Conservation (phyloP, 352 stramenopile species). For the Phytophthora multivora region DNA sequence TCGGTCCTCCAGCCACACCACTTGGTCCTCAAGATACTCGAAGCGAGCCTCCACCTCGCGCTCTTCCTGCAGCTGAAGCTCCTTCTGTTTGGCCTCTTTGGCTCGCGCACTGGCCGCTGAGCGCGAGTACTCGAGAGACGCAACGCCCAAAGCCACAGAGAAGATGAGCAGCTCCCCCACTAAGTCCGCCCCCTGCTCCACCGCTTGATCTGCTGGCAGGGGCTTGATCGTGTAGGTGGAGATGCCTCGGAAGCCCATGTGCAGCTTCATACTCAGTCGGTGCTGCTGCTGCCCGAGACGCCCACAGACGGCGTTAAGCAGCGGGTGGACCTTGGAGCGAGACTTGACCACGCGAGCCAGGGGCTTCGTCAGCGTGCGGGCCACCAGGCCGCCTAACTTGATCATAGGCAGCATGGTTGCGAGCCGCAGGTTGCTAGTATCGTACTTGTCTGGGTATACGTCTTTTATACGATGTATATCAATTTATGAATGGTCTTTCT, state of each 20-base stretch:
- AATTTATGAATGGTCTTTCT: too few relatives aligned
- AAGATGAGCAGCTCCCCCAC: constrained; percentile 84
- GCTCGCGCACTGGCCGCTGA: constrained; percentile 54
- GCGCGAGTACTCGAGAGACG: constrained; percentile 80
- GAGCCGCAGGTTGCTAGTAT: constrained; percentile 1
- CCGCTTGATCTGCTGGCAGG: constrained; percentile 67
- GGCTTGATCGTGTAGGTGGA: constrained; percentile 83
- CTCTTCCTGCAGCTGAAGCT: constrained; percentile 52
- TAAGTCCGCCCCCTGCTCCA: constrained; percentile 79
- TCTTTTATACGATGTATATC: too few relatives aligned
- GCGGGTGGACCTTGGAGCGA: constrained; percentile 81
- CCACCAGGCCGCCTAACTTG: constrained; percentile 82
- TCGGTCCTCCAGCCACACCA: constrained; percentile 53
- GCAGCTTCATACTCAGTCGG: constrained; percentile 62
- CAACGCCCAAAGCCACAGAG: constrained; percentile 68
- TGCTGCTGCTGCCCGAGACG: constrained; percentile 73
- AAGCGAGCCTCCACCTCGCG: constrained; percentile 54
- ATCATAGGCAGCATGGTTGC: constrained; percentile 72
- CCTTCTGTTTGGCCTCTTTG: constrained; percentile 64
- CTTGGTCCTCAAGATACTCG: constrained; percentile 49
- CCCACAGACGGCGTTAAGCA: constrained; percentile 65
- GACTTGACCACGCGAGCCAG: constrained; percentile 90
- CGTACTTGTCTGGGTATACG: background rate
- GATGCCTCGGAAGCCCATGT: constrained; percentile 84
- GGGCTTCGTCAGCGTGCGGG: constrained; percentile 84